A percentile compares a stretch with the other conserved stretches of the same genome.
phyloP scores from a whole-genome alignment of 2,329 filamentous ascomycete species.

The Curvularia sp. region DNA sequence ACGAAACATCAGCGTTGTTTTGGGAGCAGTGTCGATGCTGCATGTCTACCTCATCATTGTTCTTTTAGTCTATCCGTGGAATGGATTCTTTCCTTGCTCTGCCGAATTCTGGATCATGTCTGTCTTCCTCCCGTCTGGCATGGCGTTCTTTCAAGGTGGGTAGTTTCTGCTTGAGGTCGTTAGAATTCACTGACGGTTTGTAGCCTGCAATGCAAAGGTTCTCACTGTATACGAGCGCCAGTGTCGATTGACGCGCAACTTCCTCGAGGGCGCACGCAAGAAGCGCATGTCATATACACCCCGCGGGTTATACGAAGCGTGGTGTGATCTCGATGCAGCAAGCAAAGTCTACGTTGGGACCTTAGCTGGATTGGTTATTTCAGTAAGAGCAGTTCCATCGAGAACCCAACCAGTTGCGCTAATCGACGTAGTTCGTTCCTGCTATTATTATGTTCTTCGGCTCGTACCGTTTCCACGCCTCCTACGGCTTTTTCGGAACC shows the following conservation, averaged over 20 bases:
- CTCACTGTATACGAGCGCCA: constrained; percentile 48
- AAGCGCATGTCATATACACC: constrained; percentile 42
- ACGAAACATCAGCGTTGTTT: constrained; percentile 43
- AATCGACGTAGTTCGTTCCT: constrained; percentile 59
- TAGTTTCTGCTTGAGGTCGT: not conserved
- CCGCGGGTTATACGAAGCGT: constrained; percentile 39
- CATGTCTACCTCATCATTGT: constrained; percentile 48
- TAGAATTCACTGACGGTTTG: not conserved
- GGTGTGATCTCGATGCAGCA: constrained; percentile 42
- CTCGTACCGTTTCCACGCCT: constrained; percentile 68
- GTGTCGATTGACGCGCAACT: constrained; percentile 43
- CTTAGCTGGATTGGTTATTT: constrained; percentile 36
- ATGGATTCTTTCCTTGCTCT: constrained; percentile 44
- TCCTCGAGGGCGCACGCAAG: constrained; percentile 45
- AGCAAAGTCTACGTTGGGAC: constrained; percentile 45
- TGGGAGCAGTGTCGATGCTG: constrained; percentile 45
- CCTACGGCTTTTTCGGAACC: constrained; percentile 63
- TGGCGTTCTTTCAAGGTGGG: constrained; percentile 50
- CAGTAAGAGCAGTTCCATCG: constrained; percentile 30
- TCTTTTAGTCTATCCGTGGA: constrained; percentile 48
- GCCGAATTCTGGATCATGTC: constrained; percentile 53
- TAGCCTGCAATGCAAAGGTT: constrained; percentile 48
- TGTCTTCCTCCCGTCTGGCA: constrained; percentile 47
- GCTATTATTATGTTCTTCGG: constrained; percentile 67
- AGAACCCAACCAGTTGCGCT: constrained; percentile 14